Conservation (phyloP, 2,329 filamentous ascomycete species). For the Fusarium anguioides region DNA sequence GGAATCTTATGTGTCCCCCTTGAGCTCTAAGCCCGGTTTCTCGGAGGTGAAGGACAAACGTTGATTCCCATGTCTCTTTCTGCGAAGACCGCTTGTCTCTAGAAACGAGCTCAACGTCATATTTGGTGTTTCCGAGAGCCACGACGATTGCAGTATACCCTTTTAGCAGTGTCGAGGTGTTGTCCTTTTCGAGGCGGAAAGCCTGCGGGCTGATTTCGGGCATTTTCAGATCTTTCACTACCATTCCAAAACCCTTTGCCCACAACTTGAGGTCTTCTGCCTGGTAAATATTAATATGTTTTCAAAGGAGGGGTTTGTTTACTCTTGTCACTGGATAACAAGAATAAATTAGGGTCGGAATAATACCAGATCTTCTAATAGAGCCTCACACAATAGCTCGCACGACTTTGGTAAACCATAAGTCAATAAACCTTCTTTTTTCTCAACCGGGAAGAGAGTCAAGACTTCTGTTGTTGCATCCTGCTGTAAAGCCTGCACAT, state of each 20-base stretch:
- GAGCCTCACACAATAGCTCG: slow-evolving; percentile 36
- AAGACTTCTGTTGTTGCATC: slow-evolving; percentile 43
- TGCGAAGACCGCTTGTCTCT: slow-evolving; percentile 37
- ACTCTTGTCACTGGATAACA: background rate
- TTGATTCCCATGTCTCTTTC: slow-evolving; percentile 40
- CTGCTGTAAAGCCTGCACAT: slow-evolving; percentile 41
- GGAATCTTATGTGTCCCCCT: slow-evolving; percentile 42
- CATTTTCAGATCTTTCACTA: slow-evolving; percentile 39
- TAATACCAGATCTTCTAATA: slow-evolving; percentile 40
- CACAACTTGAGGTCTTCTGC: slow-evolving; percentile 40
- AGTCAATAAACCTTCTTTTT: slow-evolving; percentile 40
- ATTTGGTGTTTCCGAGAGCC: slow-evolving; percentile 42
- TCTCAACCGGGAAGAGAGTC: slow-evolving; percentile 42
- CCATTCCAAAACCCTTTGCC: slow-evolving; percentile 39
- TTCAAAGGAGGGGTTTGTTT: background rate
- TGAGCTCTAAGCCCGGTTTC: slow-evolving; percentile 42
- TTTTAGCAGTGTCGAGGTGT: slow-evolving; percentile 42
- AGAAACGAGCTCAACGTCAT: slow-evolving; percentile 42
- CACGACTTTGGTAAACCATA: slow-evolving; percentile 43
- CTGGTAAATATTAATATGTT: slow-evolving; percentile 22
- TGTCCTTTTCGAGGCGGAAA: slow-evolving; percentile 43
- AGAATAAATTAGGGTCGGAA: slow-evolving; percentile 10
- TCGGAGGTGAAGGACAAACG: slow-evolving; percentile 39
- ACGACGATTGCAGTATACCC: slow-evolving; percentile 43
- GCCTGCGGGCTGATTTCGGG: slow-evolving; percentile 43